These are phyloP conservation scores for Pleurotus tuoliensis DNA, from an alignment of 768 basidiomycete genomes.

Conservation along the genomic window DNA sequence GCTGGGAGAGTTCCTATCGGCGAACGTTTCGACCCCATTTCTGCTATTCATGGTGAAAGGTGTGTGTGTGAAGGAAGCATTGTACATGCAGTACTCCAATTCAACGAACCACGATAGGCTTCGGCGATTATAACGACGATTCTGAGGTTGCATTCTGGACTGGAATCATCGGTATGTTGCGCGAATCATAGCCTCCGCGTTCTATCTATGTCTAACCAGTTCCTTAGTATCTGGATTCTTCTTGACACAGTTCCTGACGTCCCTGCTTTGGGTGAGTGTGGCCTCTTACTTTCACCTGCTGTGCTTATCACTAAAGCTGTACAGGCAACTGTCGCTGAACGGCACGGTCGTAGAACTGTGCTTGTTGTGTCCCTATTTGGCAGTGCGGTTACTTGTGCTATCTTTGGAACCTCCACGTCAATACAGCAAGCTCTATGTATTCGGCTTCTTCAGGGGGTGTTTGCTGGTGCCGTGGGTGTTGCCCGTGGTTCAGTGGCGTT, in stretches of 20 bases:
- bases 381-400: constrained; percentile 70
- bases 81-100: not conserved
- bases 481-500: constrained; percentile 84
- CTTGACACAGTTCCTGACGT: constrained; percentile 93
- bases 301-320: not conserved
- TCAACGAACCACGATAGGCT: constrained; percentile 38
- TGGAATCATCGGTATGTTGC: constrained; percentile 70
- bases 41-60: constrained; percentile 94
- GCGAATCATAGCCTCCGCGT: constrained; percentile 1
- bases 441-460: constrained; percentile 87
- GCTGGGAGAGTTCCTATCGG: constrained; percentile 92
- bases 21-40: constrained; percentile 91
- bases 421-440: constrained; percentile 80
- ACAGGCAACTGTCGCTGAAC: constrained; percentile 90
- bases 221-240: constrained; percentile 77
- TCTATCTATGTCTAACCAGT: constrained; percentile 11
- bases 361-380: constrained; percentile 83
- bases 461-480: constrained; percentile 92
- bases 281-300: not conserved
- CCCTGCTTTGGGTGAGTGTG: constrained; percentile 77
- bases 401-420: constrained; percentile 75
- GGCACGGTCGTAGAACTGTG: constrained; percentile 83
- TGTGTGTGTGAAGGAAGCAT: constrained; percentile 30
- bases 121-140: constrained; percentile 69
- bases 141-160: constrained; percentile 88